Evolutionary conservation across 345 rosid genomes (phyloP).

Genomic region (Draba incana): DNA sequence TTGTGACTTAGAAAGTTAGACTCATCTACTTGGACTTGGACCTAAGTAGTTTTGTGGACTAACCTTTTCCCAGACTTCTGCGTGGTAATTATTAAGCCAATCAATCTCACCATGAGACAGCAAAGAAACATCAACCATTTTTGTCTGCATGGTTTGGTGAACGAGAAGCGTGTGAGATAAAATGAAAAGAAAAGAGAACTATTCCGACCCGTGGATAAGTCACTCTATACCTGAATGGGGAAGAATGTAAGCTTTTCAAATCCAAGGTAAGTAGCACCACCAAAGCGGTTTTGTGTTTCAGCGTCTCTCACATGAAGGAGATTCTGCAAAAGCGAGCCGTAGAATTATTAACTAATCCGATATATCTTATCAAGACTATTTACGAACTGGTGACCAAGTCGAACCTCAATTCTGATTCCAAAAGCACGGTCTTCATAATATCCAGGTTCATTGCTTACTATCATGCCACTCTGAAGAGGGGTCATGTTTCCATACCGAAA

Average conservation of each 20-base stretch:
- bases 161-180: slow-evolving; percentile 18
- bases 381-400: slow-evolving; percentile 28
- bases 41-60: slow-evolving; percentile 15
- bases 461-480: slow-evolving; percentile 84
- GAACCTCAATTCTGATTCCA: slow-evolving; percentile 97
- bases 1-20: no score
- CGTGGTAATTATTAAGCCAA: slow-evolving; percentile 85
- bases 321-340: slow-evolving; percentile 55
- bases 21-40: no score
- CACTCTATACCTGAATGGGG: slow-evolving; percentile 75
- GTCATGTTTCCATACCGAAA: slow-evolving; percentile 83
- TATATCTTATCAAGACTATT: neutral
- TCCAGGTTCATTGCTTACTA: slow-evolving; percentile 98
- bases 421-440: slow-evolving; percentile 96
- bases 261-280: slow-evolving; percentile 78
- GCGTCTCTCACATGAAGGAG: slow-evolving; percentile 71
- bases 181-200: neutral
- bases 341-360: slow-evolving; percentile 12
- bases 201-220: neutral
- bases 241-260: slow-evolving; percentile 87
- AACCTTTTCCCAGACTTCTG: slow-evolving; percentile 95
- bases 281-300: slow-evolving; percentile 77
- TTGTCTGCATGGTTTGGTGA: slow-evolving; percentile 52
- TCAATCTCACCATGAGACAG: slow-evolving; percentile 63
- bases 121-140: slow-evolving; percentile 68